Base-by-base conservation (phyloP, 495 filamentous ascomycete genomes). In the Aspergillus bertholletiae region DNA sequence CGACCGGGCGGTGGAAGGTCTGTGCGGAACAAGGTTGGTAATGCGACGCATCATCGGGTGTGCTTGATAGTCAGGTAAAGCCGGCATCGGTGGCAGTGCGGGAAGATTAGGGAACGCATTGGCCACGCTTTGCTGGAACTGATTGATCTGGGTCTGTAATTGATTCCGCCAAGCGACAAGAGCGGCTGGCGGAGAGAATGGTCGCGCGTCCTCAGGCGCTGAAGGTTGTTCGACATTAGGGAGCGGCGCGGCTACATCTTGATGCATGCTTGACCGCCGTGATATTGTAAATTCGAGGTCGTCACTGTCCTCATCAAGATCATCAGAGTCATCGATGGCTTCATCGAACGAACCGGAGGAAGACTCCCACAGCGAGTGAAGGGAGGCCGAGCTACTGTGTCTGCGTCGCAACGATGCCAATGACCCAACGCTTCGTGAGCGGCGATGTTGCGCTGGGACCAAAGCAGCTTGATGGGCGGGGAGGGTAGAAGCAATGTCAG, bases 161-260 rank as follows among this genome's bases (percentile, higher is more conserved):
- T 90, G 86, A 49, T 93, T 88, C 53, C 86, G 82, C 79, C 89
- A 85, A 22, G 87, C 88, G 26, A 84, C 74, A 68, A 90, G 80
- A 23, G 86, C 78, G 17, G 86, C 81, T 2, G 81, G 76, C 20
- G 86, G 80, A 12, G 81, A 76, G 43, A 80, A 77, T 22, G 68
- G 62, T 24, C 64, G 66, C 22, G 62, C 62, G 58, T 72, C 62
- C 13, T 57, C 63, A 12, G 65, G 40, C 50, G 72, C 46, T 34
- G 65, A 53, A 40, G 65, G 53, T 56, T 67, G 57, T 51, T 70
- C 65, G n/a, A 55, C 57, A 11, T 51, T 62, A 53, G 65, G 53
- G 28, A 62, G 55, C 6, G 52, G 26, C 21, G 63, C 64, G 54
- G 48, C 52, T 50, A 52, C 51, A 59, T 74, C 74, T 64, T 72